Evolutionary conservation across 345 rosid species (phyloP).

Genomic region (Eutrema japonicum): DNA sequence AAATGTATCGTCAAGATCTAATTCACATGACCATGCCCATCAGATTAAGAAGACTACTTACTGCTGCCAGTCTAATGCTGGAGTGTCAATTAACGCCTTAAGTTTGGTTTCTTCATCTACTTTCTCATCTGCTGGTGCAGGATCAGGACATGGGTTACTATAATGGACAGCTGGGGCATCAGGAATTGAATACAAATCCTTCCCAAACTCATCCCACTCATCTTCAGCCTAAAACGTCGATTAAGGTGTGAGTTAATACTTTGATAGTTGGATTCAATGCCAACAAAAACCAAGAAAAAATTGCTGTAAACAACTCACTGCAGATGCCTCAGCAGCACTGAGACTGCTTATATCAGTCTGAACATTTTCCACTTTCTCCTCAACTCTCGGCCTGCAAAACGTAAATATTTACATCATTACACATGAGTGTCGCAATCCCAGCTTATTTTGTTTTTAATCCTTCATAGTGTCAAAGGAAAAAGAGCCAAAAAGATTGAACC

Average conservation of each 20-base stretch:
- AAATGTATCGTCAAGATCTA: too few relatives aligned
- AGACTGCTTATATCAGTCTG: slow-evolving; percentile 51
- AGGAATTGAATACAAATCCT: slow-evolving; percentile 88
- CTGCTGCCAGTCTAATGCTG: slow-evolving; percentile 99
- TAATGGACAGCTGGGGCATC: slow-evolving; percentile 61
- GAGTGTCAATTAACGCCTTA: slow-evolving; percentile 88
- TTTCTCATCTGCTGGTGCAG: slow-evolving; percentile 60
- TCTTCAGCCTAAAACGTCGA: slow-evolving; percentile 65
- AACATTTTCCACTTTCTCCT: slow-evolving; percentile 52
- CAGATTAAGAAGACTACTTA: slow-evolving; percentile 16
- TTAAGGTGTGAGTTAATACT: slow-evolving; percentile 15
- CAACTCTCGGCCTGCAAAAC: slow-evolving; percentile 70
- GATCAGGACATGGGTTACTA: slow-evolving; percentile 56
- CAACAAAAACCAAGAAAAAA: slow-evolving; percentile 1
- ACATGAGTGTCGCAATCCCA: not conserved
- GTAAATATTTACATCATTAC: slow-evolving; percentile 13
- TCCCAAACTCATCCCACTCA: slow-evolving; percentile 98
- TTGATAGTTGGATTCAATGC: not conserved
- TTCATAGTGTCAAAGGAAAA: not conserved
- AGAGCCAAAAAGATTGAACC: not conserved
- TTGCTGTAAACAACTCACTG: slow-evolving; percentile 59
- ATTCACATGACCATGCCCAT: too few relatives aligned
- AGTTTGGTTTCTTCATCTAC: slow-evolving; percentile 96
- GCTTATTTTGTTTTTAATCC: not conserved
- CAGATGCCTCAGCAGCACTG: slow-evolving; percentile 56